Conservation (phyloP, 257 asterid species). For the Salvia miltiorrhiza region DNA sequence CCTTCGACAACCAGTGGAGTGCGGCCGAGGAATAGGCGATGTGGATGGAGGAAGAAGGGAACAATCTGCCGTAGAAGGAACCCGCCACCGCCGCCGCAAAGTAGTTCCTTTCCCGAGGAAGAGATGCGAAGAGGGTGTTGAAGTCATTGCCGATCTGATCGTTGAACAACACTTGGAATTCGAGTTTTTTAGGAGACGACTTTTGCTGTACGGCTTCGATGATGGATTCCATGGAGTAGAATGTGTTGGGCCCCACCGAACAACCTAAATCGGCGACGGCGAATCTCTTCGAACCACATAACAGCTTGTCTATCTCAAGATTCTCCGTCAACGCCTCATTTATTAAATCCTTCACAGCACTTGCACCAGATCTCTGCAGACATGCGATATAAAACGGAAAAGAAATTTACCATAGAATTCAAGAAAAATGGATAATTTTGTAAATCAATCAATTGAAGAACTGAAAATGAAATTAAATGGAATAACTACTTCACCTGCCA, state of each 20-base stretch:
- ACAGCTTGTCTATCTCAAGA: not conserved
- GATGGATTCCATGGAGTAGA: not conserved
- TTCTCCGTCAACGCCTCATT: not conserved
- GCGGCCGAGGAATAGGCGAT: not conserved
- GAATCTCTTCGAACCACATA: not conserved
- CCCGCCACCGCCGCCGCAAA: not conserved
- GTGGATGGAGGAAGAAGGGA: slow-evolving; percentile 1
- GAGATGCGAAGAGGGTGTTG: slow-evolving; percentile 4
- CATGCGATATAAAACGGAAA: no score
- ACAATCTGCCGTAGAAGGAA: not conserved
- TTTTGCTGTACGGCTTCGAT: not conserved
- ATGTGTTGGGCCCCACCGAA: not conserved
- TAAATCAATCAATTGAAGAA: no score
- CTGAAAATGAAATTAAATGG: no score
- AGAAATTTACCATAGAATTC: no score
- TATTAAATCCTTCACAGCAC: not conserved
- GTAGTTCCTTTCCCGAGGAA: not conserved
- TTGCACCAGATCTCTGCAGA: no score
- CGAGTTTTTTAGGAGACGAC: not conserved
- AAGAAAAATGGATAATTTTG: no score
- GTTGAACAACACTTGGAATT: not conserved
- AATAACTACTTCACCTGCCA: no score
- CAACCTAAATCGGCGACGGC: not conserved
- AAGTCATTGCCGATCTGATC: not conserved
- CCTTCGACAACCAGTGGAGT: not conserved